Evolutionary conservation across 306 rosid genomes (phyloP).

Genomic region (Cucurbita moschata): DNA sequence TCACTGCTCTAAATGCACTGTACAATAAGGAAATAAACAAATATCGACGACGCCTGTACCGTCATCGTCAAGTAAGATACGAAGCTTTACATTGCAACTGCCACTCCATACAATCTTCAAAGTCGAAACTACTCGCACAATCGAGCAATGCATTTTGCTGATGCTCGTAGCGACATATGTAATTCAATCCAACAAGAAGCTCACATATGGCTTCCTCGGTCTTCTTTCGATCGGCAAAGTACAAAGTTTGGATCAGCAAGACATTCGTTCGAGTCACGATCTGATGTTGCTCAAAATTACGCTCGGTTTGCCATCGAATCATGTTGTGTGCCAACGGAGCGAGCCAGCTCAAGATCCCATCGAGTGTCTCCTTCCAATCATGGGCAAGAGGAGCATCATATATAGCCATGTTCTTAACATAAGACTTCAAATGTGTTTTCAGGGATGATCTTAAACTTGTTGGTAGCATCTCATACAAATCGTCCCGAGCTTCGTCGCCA

Average conservation of each 20-base stretch:
- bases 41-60: slow-evolving; percentile 4
- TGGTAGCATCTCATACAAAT: slow-evolving; percentile 85
- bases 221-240: slow-evolving; percentile 67
- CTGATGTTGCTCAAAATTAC: slow-evolving; percentile 79
- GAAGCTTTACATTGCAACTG: slow-evolving; percentile 60
- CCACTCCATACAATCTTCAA: slow-evolving; percentile 84
- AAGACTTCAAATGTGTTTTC: slow-evolving; percentile 62
- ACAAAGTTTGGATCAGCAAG: slow-evolving; percentile 71
- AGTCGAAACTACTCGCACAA: slow-evolving; percentile 78
- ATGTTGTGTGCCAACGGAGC: slow-evolving; percentile 77
- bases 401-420: slow-evolving; percentile 65
- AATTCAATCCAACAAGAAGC: slow-evolving; percentile 82
- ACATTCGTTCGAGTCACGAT: slow-evolving; percentile 53
- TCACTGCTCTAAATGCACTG: not conserved
- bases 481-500: slow-evolving; percentile 85
- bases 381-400: slow-evolving; percentile 98
- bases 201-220: slow-evolving; percentile 73
- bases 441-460: slow-evolving; percentile 61
- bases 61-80: slow-evolving; percentile 24
- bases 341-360: slow-evolving; percentile 64
- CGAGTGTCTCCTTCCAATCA: slow-evolving; percentile 81
- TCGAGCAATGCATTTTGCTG: slow-evolving; percentile 86
- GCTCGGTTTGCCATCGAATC: slow-evolving; percentile 97
- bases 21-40: slow-evolving; percentile 6
- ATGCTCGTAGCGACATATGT: slow-evolving; percentile 86